Base-by-base conservation (phyloP, 768 basidiomycete genomes). In the Lepiota subincarnata region DNA sequence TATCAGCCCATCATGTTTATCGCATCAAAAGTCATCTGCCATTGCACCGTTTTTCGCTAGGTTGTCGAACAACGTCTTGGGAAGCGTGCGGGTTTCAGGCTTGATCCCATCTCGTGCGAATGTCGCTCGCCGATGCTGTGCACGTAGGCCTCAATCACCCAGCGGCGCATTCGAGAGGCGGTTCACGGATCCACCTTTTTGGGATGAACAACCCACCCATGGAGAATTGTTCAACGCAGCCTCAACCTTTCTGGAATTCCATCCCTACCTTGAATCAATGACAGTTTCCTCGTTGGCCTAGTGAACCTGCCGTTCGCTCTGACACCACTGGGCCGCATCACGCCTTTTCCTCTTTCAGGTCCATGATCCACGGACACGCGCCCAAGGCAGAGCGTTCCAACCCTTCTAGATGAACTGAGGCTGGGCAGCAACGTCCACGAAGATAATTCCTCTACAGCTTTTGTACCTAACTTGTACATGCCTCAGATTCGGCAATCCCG, bases 391-490 rank as follows among this genome's bases (percentile, higher is more conserved):
- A 51, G 43, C 41, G n/a, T 43, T 24, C 18, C 51, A 37, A 28
- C 20, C 31, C 26, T 53, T 53, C 45, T 34, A 46, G 45, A 53
- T 41, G 43, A 38, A 37, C 37, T 47, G 53, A 47, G 53, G 53
- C 53, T 54, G 52, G 44, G 52, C 40, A 54, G 45, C 45, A 42
- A 48, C 53, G 26, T 40, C 39, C 13, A 55, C 58, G 44, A 58
- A 44, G 57, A 57, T 60, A 52, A 48, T 43, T 58, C 52, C 60
- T 60, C 58, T 58, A 57, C 56, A 57, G 56, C 56, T 48, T 52
- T 56, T 24, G 24, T 42, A 20, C 50, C 44, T 35, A 53, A 43
- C 47, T 28, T 16, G 44, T 37, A 35, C 28, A 20, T 54, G 34
- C 53, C 45, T 46, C 45, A 41, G 46, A 40, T 40, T 47, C 22